Percentiles rank a stretch among this genome's conserved stretches.
phyloP scores from a whole-genome alignment of 805 yeast species.

The Cyberlindnera saturnus region DNA sequence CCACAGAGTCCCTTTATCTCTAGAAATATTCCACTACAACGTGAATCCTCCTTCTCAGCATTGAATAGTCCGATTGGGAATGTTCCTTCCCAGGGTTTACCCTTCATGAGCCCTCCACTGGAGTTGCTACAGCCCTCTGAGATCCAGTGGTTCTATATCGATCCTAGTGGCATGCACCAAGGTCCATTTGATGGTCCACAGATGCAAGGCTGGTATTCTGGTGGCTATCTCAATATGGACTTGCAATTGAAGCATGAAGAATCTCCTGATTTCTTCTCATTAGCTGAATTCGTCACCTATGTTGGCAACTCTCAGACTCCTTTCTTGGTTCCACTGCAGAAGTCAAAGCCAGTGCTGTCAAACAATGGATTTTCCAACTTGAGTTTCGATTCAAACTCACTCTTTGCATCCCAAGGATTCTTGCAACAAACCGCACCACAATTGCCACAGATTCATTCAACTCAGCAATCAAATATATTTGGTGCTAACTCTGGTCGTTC shows the following conservation, averaged over 20 bases:
- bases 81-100: neutral
- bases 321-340: conserved; percentile 46
- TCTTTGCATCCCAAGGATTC: conserved; percentile 1
- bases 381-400: neutral
- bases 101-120: conserved; percentile 10
- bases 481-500: conserved; percentile 11
- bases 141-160: conserved; percentile 68
- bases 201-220: conserved; percentile 76
- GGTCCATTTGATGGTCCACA: conserved; percentile 73
- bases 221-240: conserved; percentile 50
- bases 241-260: conserved; percentile 55
- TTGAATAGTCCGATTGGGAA: conserved; percentile 8
- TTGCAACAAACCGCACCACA: conserved; percentile 9
- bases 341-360: conserved; percentile 14
- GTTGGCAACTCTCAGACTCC: conserved; percentile 60
- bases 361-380: neutral
- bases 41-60: conserved; percentile 6
- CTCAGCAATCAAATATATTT: conserved; percentile 3
- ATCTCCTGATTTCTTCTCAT: conserved; percentile 42
- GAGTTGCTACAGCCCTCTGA: conserved; percentile 30
- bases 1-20: neutral
- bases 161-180: conserved; percentile 62
- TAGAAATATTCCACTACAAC: conserved; percentile 2
- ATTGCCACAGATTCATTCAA: conserved; percentile 11
- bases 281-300: conserved; percentile 46